Base-by-base conservation (phyloP, 805 yeast species). In the Saturnispora gosingensis region DNA sequence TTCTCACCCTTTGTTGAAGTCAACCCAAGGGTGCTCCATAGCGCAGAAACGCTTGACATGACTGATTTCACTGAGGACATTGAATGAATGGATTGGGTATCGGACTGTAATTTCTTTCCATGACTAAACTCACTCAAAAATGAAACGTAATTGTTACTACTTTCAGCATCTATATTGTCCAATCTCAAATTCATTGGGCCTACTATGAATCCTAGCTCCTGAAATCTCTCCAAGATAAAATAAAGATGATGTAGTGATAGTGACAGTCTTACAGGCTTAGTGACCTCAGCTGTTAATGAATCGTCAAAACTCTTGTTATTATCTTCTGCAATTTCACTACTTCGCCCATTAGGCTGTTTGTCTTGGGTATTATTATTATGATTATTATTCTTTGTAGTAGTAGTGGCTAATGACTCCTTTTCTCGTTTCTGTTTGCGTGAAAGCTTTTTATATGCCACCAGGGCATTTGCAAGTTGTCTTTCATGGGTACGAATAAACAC, bases 181-280 rank as follows among this genome's bases (percentile, higher is more conserved):
- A 82, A 65, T 56, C 83, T 69, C 45, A 82, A 70, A 59, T 78
- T 77, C 65, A 81, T 67, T 3, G 87, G 86, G 0, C 88, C 88
- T 9, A 81, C 79, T 30, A 76, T 51, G 59, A 72, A 56, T 55
- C 72, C 66, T 61, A 76, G 51, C 52, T 72, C 68, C 71, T 81
- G 65, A 50, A 82, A 79, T 49, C 76, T 70, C 42, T 81, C 85
- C n/a, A 79, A 64, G 22, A 82, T 69, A 58, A 76, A 82, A 60
- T 78, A 82, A 28, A 82, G 67, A 61, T 82, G 87, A 61, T 82
- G 88, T 27, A 81, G 67, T 16, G 85, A 80, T 49, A 82, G 67
- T 13, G 78, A 74, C 22, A 82, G 67, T 53, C 85, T 65, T 13
- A 78, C 75, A 0, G 85, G 83, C 58, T 79, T 81, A 2, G 58